phyloP scores from a whole-genome alignment of 441 rosid species.

The Jatropha multifida region DNA sequence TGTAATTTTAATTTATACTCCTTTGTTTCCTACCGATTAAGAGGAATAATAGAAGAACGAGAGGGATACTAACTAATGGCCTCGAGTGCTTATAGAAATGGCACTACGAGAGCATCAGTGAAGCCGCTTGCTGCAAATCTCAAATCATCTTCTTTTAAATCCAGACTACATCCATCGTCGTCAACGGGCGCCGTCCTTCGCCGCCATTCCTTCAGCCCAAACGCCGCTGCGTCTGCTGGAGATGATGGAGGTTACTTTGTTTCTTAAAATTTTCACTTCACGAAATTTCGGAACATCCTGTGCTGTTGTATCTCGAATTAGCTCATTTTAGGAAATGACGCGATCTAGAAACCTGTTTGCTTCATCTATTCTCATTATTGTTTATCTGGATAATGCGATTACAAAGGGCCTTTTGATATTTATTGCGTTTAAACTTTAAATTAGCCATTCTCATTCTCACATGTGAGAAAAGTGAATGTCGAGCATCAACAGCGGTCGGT shows the following conservation, averaged over 20 bases:
- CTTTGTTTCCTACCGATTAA: not conserved
- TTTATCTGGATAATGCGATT: slow-evolving; percentile 10
- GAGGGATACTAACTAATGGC: slow-evolving; percentile 41
- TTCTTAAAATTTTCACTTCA: not conserved
- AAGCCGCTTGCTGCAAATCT: slow-evolving; percentile 54
- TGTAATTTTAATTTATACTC: too few species aligned
- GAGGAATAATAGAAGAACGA: not conserved
- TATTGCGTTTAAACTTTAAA: too few species aligned
- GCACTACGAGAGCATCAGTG: slow-evolving; percentile 39
- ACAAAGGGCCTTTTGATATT: too few species aligned
- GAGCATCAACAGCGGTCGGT: too few species aligned
- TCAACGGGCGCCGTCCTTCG: slow-evolving; percentile 52
- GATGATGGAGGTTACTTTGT: slow-evolving; percentile 55
- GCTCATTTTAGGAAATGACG: not conserved
- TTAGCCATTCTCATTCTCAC: too few species aligned
- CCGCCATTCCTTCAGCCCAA: slow-evolving; percentile 45
- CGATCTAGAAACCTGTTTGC: slow-evolving; percentile 6
- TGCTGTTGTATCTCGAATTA: not conserved
- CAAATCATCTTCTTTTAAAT: slow-evolving; percentile 70
- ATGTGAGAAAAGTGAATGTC: too few species aligned
- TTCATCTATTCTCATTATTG: not conserved
- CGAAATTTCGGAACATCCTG: not conserved
- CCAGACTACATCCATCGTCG: slow-evolving; percentile 50
- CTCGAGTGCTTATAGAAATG: slow-evolving; percentile 54
- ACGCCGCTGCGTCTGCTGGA: slow-evolving; percentile 27